Percentiles rank a stretch among this genome's conserved stretches.
These are phyloP conservation scores for Megacollybia platyphylla DNA, from an alignment of 1,284 basidiomycete species.

Conservation along the genomic window DNA sequence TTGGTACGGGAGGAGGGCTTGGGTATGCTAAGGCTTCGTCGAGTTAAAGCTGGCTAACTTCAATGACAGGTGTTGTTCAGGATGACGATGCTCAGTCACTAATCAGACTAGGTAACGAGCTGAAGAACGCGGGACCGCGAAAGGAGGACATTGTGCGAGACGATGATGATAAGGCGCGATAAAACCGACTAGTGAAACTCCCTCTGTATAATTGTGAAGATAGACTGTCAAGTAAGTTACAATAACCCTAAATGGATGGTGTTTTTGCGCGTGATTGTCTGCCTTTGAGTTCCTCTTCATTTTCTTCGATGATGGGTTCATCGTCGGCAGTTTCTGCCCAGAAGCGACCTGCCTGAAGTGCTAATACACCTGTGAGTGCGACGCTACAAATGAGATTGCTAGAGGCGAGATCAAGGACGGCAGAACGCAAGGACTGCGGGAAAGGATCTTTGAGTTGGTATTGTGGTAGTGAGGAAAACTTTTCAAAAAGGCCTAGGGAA, in stretches of 20 bases:
- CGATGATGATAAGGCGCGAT: slow-evolving; percentile 3
- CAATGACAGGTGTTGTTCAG: slow-evolving; percentile 45
- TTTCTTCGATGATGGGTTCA: slow-evolving; percentile 9
- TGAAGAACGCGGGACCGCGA: slow-evolving; percentile 64
- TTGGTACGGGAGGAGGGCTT: slow-evolving; percentile 71
- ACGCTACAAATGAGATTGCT: slow-evolving; percentile 74
- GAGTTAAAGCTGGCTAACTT: slow-evolving; percentile 4
- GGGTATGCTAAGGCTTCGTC: slow-evolving; percentile 28
- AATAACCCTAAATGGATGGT: neutral
- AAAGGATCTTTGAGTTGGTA: slow-evolving; percentile 33
- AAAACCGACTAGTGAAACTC: neutral
- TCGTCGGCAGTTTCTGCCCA: slow-evolving; percentile 63
- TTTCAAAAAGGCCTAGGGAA: slow-evolving; percentile 34
- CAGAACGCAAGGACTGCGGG: slow-evolving; percentile 39
- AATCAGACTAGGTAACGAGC: slow-evolving; percentile 63
- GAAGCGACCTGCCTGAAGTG: slow-evolving; percentile 66
- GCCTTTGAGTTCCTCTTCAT: neutral
- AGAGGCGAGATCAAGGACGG: slow-evolving; percentile 66
- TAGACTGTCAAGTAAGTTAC: neutral
- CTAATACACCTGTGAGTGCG: slow-evolving; percentile 66
- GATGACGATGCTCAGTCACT: slow-evolving; percentile 66
- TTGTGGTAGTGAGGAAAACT: slow-evolving; percentile 42
- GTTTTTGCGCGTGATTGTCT: slow-evolving; percentile 1
- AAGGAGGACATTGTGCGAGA: slow-evolving; percentile 85
- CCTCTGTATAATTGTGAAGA: neutral